Conservation (phyloP, 495 filamentous ascomycete genomes). For the Xanthoparmelia taractica region DNA sequence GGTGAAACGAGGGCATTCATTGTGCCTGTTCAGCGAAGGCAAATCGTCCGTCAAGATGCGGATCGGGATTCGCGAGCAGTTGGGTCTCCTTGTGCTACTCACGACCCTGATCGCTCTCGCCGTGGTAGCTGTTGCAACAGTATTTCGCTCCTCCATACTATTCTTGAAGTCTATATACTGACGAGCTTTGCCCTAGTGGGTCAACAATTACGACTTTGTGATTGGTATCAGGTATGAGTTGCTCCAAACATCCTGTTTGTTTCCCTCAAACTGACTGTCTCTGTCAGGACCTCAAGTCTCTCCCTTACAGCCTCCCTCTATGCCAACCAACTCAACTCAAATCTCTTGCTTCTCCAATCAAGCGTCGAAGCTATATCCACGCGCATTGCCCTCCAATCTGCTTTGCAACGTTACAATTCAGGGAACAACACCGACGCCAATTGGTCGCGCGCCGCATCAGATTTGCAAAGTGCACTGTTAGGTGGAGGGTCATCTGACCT, state of each 20-base stretch:
- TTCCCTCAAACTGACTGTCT: neutral
- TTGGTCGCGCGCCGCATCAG: conserved; percentile 47
- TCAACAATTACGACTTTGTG: conserved; percentile 69
- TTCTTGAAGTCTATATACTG: conserved; percentile 1
- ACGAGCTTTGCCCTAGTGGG: conserved; percentile 41
- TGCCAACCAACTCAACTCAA: conserved; percentile 68
- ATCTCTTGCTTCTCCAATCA: conserved; percentile 64
- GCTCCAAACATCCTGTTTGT: neutral
- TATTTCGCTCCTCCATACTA: conserved; percentile 26
- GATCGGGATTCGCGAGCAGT: conserved; percentile 75
- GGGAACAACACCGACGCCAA: conserved; percentile 39
- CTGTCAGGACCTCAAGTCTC: conserved; percentile 45
- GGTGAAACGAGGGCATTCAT: neutral
- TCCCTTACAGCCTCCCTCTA: conserved; percentile 78
- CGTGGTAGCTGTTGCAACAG: conserved; percentile 57
- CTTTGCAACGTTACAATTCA: conserved; percentile 53
- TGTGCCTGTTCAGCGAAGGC: neutral
- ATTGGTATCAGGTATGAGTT: conserved; percentile 49
- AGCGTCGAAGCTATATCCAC: conserved; percentile 59
- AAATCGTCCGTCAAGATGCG: conserved; percentile 49
- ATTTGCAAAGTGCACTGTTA: conserved; percentile 55
- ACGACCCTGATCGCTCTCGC: conserved; percentile 60
- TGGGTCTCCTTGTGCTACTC: conserved; percentile 64
- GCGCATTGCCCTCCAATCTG: conserved; percentile 56
- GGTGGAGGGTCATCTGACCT: conserved; percentile 42